phyloP scores from a whole-genome alignment of 257 asterid genomes.

The Plectranthus barbatus region DNA sequence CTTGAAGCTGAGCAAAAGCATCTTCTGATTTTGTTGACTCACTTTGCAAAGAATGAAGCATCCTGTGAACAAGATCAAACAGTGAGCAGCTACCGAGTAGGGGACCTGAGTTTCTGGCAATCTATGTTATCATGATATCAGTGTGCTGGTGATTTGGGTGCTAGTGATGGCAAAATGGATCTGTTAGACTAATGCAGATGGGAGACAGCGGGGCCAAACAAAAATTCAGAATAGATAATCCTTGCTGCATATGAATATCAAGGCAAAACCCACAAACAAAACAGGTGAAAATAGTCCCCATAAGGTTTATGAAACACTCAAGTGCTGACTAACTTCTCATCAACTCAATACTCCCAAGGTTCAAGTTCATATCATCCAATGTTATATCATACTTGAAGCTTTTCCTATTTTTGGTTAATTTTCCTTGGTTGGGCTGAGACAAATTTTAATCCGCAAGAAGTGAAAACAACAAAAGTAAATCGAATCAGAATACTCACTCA shows the following conservation, averaged over 20 bases:
- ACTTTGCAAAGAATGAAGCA: conserved; percentile 67
- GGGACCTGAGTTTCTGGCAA: too few species aligned
- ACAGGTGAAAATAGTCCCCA: neutral
- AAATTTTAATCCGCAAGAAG: neutral
- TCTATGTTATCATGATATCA: neutral
- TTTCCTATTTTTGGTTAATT: neutral
- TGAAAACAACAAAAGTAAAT: neutral
- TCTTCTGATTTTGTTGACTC: conserved; percentile 79
- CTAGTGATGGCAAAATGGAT: neutral
- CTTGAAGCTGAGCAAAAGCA: conserved; percentile 66
- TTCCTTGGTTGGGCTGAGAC: neutral
- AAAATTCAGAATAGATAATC: neutral
- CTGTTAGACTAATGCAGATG: neutral
- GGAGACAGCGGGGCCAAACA: neutral
- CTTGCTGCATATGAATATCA: conserved; percentile 4
- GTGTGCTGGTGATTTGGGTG: neutral
- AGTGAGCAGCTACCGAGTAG: neutral
- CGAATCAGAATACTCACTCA: conserved; percentile 44
- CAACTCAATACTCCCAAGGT: neutral
- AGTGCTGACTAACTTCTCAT: neutral
- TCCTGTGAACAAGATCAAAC: conserved; percentile 42
- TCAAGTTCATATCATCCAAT: neutral
- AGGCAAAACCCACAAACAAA: neutral
- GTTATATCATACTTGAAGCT: neutral
- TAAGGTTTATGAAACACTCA: neutral